Evolutionary conservation across 177 flowering plant species (phyloP), one percentile per base, ranked within the genome.

Genomic region (Vitis hybrid): DNA sequence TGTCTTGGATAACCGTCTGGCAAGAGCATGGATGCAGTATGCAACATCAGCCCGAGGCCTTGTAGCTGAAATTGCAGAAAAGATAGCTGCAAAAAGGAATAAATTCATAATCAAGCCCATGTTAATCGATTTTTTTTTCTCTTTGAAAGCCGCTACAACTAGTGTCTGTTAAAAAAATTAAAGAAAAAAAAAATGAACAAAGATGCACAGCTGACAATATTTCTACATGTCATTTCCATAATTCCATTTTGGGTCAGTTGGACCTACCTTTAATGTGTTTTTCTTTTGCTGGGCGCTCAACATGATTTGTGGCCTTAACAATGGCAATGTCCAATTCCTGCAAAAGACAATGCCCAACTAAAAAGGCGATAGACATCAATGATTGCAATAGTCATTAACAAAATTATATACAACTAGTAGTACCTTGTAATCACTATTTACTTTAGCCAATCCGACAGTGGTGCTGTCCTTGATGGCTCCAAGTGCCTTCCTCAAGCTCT

Each of bases 381-480:
- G 9, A 5, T 52, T 18, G 5, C 30, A 70, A 62, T 5, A 79
- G 55, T 5, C 59, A 26, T 18, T 21, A 52, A 56, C 18, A 59
- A 40, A 11, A 17, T 2, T 17, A 15, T 1, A 32, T 55, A 14
- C 3, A 52, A 34, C 14, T 68, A 58, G 19, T 48, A 21, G 5
- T 78, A 94, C 98, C 98, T 91, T 92, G 81, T 92, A 94, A 72
- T 88, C 97, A 73, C 98, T 94, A 65, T 92, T 92, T 30, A 94
- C 94, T 88, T 89, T 94, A 60, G 98, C 98, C 84, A 94, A 85
- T 50, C 88, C 86, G 75, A 94, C 98, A 19, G 95, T 91, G 1
- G 98, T 94, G 54, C 92, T 86, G 68, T 94, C 98, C 85, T 94
- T 94, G 51, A 94, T 83, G 15, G 98, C 92, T 73, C 98, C 97